Conservation (phyloP, 345 rosid genomes). For the Abelmoschus esculentus region DNA sequence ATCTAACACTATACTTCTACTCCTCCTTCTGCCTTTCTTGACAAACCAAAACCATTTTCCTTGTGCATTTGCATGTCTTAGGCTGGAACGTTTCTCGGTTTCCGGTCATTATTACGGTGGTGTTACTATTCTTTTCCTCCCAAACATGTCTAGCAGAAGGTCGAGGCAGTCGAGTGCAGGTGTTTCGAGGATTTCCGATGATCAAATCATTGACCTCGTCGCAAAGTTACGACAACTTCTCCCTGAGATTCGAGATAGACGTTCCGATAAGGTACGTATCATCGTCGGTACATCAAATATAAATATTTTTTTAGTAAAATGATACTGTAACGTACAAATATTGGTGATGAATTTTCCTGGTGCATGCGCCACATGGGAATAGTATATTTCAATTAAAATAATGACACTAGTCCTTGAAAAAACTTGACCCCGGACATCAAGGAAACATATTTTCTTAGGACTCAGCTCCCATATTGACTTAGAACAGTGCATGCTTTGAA, state of each 20-base stretch:
- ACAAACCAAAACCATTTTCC: not conserved
- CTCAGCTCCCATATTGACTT: constrained; percentile 20
- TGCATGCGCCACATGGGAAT: constrained; percentile 10
- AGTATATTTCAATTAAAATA: constrained; percentile 3
- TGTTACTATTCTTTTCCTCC: not conserved
- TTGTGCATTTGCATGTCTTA: not conserved
- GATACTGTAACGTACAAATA: too few relatives aligned
- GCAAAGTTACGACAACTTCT: constrained; percentile 76
- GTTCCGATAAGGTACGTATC: constrained; percentile 58
- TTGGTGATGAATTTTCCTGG: not conserved
- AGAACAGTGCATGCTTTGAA: constrained; percentile 17
- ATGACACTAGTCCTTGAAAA: constrained; percentile 13
- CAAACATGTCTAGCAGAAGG: constrained; percentile 75
- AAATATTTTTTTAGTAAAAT: too few relatives aligned
- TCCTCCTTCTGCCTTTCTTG: constrained; percentile 3
- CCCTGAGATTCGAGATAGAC: constrained; percentile 80
- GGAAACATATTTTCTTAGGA: constrained; percentile 10
- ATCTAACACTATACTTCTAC: constrained; percentile 14
- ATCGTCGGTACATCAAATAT: too few relatives aligned
- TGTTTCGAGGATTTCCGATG: constrained; percentile 73
- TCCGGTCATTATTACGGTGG: not conserved
- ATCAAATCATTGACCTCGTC: constrained; percentile 82
- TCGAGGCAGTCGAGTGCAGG: constrained; percentile 55
- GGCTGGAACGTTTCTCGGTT: not conserved
- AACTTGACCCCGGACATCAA: constrained; percentile 27